Evolutionary conservation across 2,329 filamentous ascomycete genomes (phyloP), one percentile per base, ranked within the genome.

Genomic region (Hortaea sp.): DNA sequence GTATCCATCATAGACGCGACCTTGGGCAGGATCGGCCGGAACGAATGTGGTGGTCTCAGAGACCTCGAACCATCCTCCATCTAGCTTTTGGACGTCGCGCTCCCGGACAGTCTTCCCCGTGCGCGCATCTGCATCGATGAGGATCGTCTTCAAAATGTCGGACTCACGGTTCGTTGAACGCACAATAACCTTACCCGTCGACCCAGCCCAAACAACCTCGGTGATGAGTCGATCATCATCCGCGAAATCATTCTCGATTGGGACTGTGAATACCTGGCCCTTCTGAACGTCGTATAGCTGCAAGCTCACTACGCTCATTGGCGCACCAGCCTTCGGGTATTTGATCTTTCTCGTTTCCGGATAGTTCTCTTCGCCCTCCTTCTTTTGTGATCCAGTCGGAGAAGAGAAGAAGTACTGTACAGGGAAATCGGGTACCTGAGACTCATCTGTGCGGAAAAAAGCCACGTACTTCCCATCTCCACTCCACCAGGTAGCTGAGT

Each of bases 11-110:
- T 90, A 67, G 1, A 78, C 73, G 32, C 63, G 53, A 10, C 85
- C 86, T 51, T 85, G 87, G 7, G 69, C 65, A 20, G 84, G 77
- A 62, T 95, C 87, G 3, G 88, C 85, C 1, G 92, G 92, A 47
- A 98, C 82, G 61, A 84, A 97, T 10, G 73, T 81, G 3, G 89
- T 95, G 38, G 83, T 79, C 57, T 95, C 84, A 1, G 88, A 87
- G 38, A 95, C 87, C 67, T 98, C 92, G 57, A 95, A 90, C 92
- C 92, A 98, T 31, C 92, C 94, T 20, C 89, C 89, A 63, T 98
- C 92, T n/a, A 95, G 73, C 47, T 83, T 75, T 53, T 81, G 78
- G 42, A 95, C 80, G 63, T 98, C 81, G 42, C 86, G 77, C 13
- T 81, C 84, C 52, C 90, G 77, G 41, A 95, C 81, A 0, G 85